These are phyloP conservation scores for Pythium vanterpoolii DNA, from an alignment of 352 stramenopile genomes.

Conservation along the genomic window DNA sequence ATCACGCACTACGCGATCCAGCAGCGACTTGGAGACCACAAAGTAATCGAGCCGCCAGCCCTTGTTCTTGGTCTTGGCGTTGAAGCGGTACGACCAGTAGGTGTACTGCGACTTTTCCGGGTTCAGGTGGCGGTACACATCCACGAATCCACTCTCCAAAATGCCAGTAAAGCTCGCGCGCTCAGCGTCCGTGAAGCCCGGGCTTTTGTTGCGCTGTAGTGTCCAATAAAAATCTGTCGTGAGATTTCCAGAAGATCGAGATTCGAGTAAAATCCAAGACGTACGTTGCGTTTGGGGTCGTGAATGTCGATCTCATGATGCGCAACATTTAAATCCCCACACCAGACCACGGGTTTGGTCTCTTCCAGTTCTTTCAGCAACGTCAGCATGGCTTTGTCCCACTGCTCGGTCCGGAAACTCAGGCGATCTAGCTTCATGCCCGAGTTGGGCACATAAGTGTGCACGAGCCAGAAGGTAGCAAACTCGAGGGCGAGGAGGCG, in stretches of 20 bases:
- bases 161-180: slow-evolving; percentile 69
- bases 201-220: slow-evolving; percentile 55
- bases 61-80: slow-evolving; percentile 77
- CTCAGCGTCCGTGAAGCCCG: slow-evolving; percentile 79
- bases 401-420: slow-evolving; percentile 67
- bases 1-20: slow-evolving; percentile 54
- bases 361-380: slow-evolving; percentile 72
- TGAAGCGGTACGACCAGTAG: slow-evolving; percentile 83
- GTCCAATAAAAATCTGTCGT: neutral
- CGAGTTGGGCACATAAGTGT: slow-evolving; percentile 81
- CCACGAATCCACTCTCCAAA: slow-evolving; percentile 62
- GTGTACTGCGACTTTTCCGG: slow-evolving; percentile 66
- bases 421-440: slow-evolving; percentile 71
- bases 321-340: slow-evolving; percentile 82
- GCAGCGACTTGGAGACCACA: slow-evolving; percentile 58
- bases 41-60: slow-evolving; percentile 88
- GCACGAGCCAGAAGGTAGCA: slow-evolving; percentile 75
- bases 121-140: slow-evolving; percentile 68
- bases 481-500: slow-evolving; percentile 80
- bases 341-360: slow-evolving; percentile 81
- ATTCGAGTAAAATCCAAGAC: neutral
- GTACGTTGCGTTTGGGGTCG: slow-evolving; percentile 77
- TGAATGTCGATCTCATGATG: slow-evolving; percentile 89
- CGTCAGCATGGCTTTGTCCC: slow-evolving; percentile 68
- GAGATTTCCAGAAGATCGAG: neutral